These are phyloP conservation scores for Calonectria naviculata DNA, from an alignment of 2,329 filamentous ascomycete genomes.

Conservation along the genomic window DNA sequence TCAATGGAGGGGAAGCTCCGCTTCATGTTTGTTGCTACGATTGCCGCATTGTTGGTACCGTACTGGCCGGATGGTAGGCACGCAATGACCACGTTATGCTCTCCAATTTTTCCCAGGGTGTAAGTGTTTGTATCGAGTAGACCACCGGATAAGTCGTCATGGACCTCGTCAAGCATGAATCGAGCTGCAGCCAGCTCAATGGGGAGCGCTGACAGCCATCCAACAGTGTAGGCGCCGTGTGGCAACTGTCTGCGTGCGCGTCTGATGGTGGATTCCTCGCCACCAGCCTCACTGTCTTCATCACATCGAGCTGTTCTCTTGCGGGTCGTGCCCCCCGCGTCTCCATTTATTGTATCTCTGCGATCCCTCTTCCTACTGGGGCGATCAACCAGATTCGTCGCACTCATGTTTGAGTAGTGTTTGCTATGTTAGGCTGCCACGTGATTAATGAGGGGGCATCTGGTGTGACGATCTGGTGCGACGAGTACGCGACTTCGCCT, in stretches of 20 bases:
- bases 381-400: not conserved
- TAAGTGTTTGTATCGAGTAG: not conserved
- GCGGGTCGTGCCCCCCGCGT: not conserved
- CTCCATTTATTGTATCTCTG: not conserved
- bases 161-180: not conserved
- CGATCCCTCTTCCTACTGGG: not conserved
- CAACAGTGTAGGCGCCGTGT: not conserved
- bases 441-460: too few relatives aligned
- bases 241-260: not conserved
- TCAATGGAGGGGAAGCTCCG: not conserved
- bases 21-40: not conserved
- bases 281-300: not conserved
- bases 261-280: not conserved
- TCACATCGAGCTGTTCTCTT: not conserved
- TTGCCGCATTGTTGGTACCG: constrained; percentile 3
- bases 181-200: constrained; percentile 1
- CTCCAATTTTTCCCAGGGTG: not conserved
- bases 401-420: too few relatives aligned
- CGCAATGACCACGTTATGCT: constrained; percentile 8
- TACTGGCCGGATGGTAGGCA: not conserved
- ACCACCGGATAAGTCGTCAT: not conserved
- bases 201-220: constrained; percentile 4
- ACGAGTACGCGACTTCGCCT: not conserved
- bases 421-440: too few relatives aligned
- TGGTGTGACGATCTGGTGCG: too few relatives aligned